These are phyloP conservation scores for Castanospermum australe DNA, from an alignment of 306 rosid species.

Conservation along the genomic window DNA sequence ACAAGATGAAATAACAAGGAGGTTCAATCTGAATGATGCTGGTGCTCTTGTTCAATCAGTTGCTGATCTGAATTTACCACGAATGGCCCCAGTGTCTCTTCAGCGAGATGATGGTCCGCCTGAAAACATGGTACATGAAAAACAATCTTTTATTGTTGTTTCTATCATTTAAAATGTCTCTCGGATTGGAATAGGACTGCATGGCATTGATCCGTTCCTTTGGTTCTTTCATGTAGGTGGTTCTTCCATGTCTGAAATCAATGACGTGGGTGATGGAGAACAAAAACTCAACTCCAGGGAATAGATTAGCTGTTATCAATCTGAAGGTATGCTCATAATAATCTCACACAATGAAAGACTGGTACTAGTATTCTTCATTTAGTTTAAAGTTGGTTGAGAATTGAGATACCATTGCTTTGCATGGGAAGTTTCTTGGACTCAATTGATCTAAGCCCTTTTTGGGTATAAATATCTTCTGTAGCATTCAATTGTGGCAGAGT, in stretches of 20 bases:
- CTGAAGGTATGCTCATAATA: conserved; percentile 64
- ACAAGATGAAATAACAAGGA: conserved; percentile 69
- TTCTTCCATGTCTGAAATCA: conserved; percentile 87
- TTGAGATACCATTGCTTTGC: conserved; percentile 18
- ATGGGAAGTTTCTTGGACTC: conserved; percentile 4
- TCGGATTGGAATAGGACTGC: conserved; percentile 20
- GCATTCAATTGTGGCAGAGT: not conserved
- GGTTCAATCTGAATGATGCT: conserved; percentile 79
- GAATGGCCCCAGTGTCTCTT: conserved; percentile 73
- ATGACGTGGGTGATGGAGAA: conserved; percentile 99
- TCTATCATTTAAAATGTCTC: not conserved
- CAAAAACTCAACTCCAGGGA: conserved; percentile 80
- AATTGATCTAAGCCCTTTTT: not conserved
- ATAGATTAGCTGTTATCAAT: conserved; percentile 84
- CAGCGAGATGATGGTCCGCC: conserved; percentile 78
- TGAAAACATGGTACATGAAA: conserved; percentile 64
- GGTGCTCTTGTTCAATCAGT: conserved; percentile 61
- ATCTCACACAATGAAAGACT: not conserved
- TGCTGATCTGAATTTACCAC: conserved; percentile 84
- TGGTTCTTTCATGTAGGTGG: conserved; percentile 48
- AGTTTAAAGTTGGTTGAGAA: conserved; percentile 20
- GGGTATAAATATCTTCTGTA: not conserved
- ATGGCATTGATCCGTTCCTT: conserved; percentile 25
- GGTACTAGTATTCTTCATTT: conserved; percentile 16
- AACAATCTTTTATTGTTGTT: not conserved